Evolutionary conservation across 768 basidiomycete genomes (phyloP), one percentile per base, ranked within the genome.

Genomic region (Podaxis sp.): DNA sequence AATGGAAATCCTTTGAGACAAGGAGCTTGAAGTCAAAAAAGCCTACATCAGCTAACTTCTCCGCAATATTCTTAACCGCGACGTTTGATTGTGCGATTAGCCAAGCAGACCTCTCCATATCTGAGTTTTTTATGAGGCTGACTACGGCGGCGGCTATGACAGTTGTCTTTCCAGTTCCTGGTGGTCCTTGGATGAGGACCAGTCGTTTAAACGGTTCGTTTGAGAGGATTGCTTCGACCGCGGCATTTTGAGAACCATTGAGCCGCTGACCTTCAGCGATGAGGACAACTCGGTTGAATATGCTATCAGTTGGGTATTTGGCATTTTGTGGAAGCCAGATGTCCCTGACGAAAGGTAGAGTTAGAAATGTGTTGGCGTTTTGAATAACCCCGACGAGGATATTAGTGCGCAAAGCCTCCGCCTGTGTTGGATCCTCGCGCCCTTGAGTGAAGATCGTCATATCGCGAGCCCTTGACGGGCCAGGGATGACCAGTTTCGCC

Each of bases 61-160:
- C 89, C 17, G 90, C 90, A 66, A 92, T 89, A 65, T 91, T 91
- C 72, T 89, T 91, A 39, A 92, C 89, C 36, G 89, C 90, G 58
- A 92, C 83, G 71, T 92, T 92, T 9, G 87, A 88, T 65, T 91
- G 88, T 3, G 90, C 87, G 57, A 87, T 74, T 8, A 92, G 79
- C 85, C 87, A 92, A 9, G 89, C 74, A 0, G 82, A 79, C 3
- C 61, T 60, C 7, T 39, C 53, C 17, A 66, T 63, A 46, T 73
- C 70, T 0, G 70, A 64, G 30, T 71, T 72, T 1, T 59, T 61
- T 19, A 77, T 69, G 56, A 78, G 71, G 59, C 76, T 79, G 0
- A 74, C 69, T 3, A 82, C 77, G 65, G 76, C 76, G 0, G 82
- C 80, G 0, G 84, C 82, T 64, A 88, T 88, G 17, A 85, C 84